These are phyloP conservation scores for Malassezia psittaci DNA, from an alignment of 1,284 basidiomycete species.

Conservation along the genomic window DNA sequence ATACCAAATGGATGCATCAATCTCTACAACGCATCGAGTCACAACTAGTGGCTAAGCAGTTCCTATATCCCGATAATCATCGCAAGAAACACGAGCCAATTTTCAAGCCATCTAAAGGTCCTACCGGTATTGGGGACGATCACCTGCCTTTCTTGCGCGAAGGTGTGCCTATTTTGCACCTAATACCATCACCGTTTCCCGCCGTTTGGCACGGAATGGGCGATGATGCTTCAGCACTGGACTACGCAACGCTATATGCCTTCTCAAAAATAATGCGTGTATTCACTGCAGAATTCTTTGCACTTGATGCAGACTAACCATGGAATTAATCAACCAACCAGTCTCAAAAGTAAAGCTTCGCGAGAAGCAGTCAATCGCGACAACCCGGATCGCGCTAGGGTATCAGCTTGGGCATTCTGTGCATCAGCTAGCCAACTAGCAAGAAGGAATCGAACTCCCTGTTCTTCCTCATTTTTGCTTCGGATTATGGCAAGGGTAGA, in stretches of 20 bases:
- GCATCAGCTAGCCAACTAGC: constrained; percentile 10
- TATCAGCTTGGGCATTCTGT: not conserved
- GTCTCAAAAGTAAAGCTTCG: not conserved
- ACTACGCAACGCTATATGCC: constrained; percentile 68
- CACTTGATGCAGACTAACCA: constrained; percentile 49
- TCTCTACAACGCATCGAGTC: constrained; percentile 25
- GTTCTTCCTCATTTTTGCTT: not conserved
- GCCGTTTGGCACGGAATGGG: constrained; percentile 78
- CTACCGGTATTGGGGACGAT: constrained; percentile 78
- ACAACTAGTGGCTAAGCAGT: constrained; percentile 15
- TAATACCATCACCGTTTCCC: constrained; percentile 85
- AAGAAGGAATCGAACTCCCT: not conserved
- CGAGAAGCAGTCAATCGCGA: not conserved
- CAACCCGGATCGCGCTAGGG: not conserved
- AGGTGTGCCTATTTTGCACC: constrained; percentile 80
- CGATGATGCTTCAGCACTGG: constrained; percentile 80
- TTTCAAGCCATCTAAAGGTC: constrained; percentile 14
- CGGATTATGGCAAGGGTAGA: not conserved
- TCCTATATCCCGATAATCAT: constrained; percentile 22
- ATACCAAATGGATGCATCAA: constrained; percentile 32
- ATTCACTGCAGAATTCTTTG: constrained; percentile 81
- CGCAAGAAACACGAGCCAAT: not conserved
- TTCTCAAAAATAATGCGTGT: constrained; percentile 78
- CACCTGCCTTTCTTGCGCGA: constrained; percentile 76
- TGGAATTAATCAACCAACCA: not conserved